Evolutionary conservation across 2,329 filamentous ascomycete genomes (phyloP), one percentile per base, ranked within the genome.

Genomic region (Exophiala sideris): DNA sequence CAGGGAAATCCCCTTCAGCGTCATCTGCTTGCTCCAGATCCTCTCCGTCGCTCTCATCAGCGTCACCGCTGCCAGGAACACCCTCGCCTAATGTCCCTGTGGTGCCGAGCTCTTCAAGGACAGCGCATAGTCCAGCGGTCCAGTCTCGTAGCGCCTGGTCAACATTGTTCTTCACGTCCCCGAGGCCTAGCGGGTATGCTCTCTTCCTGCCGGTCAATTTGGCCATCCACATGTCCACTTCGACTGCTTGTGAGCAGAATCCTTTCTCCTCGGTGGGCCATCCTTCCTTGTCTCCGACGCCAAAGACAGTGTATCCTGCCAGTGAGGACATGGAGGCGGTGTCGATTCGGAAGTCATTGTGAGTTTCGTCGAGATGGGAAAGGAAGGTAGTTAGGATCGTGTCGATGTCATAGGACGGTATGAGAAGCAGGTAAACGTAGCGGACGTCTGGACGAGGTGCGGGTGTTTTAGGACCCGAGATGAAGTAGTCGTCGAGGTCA

Each of bases 201-300:
- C 91, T 80, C 73, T 92, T 96, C 58, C 87, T 82, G 1, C 83
- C 86, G 0, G 91, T 96, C 65, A 99, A 73, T 68, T 91, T 95
- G n/a, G 92, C 91, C 88, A 99, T 89, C 92, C 94, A 97, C 68
- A 85, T 91, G 68, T 99, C 92, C 2, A 95, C 78, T 62, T 96
- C 86, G 66, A 86, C 88, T 1, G 92, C 92, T 68, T 97, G 92
- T 58, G 89, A 91, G 68, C 92, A 96, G 72, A 91, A 99, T 0
- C 92, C 92, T 63, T 94, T 88, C 55, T 86, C 83, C 71, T 96
- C 91, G 0, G 87, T 89, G 1, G 91, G 89, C 92, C 94, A 99
- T 54, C 88, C 90, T 68, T 95, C 89, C 58, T 82, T 84, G 68
- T 97, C 92, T 14, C 92, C 92, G 66, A 96, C 88, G 0, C 94